These are phyloP conservation scores for Coniella vitis DNA, from an alignment of 2,329 filamentous ascomycete genomes.

Conservation along the genomic window DNA sequence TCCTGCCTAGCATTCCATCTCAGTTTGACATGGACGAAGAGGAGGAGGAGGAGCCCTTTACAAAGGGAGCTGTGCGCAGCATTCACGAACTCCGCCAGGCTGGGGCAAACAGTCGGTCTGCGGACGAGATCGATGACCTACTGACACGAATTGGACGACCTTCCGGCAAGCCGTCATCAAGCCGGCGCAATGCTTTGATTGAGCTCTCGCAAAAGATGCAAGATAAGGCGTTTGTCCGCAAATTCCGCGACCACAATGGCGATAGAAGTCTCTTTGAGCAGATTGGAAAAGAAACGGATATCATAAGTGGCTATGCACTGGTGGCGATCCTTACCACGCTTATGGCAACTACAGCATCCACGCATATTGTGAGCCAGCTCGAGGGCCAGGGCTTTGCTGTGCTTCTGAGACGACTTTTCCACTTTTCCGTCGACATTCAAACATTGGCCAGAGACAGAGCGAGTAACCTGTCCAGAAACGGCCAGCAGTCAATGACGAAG, in stretches of 20 bases:
- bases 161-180: slow-evolving; percentile 37
- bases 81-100: slow-evolving; percentile 61
- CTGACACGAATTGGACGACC: slow-evolving; percentile 53
- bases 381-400: slow-evolving; percentile 45
- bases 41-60: slow-evolving; percentile 33
- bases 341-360: slow-evolving; percentile 51
- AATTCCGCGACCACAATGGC: slow-evolving; percentile 68
- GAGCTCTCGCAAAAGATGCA: slow-evolving; percentile 54
- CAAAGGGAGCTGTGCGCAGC: slow-evolving; percentile 49
- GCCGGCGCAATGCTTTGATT: slow-evolving; percentile 51
- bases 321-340: slow-evolving; percentile 58
- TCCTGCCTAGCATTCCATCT: slow-evolving; percentile 20
- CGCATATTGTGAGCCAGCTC: slow-evolving; percentile 52
- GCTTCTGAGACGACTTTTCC: slow-evolving; percentile 51
- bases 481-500: slow-evolving; percentile 47
- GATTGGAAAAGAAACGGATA: slow-evolving; percentile 52
- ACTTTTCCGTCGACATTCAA: slow-evolving; percentile 47
- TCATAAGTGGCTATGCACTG: slow-evolving; percentile 56
- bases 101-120: slow-evolving; percentile 58
- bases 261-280: slow-evolving; percentile 62
- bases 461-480: slow-evolving; percentile 61
- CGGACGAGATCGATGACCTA: slow-evolving; percentile 59
- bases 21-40: slow-evolving; percentile 33
- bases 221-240: slow-evolving; percentile 55
- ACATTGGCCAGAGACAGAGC: slow-evolving; percentile 56